phyloP scores from a whole-genome alignment of 441 rosid genomes.

The Corymbia citriodora region DNA sequence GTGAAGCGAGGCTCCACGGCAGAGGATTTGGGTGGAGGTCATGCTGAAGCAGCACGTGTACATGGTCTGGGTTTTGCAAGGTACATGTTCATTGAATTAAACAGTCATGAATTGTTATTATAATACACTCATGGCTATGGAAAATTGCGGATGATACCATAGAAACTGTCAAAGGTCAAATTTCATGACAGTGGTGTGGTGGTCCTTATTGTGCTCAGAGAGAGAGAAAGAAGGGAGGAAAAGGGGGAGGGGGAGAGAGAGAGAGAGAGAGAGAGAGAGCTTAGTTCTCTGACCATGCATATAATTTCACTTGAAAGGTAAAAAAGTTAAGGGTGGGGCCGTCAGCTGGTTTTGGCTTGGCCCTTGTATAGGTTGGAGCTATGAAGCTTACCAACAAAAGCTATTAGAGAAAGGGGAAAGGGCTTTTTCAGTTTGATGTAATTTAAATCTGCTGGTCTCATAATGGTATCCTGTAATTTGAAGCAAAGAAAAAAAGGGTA shows the following conservation, averaged over 20 bases:
- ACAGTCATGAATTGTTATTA: neutral
- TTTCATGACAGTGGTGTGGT: neutral
- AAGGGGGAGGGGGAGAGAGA: no score
- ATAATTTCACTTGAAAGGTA: no score
- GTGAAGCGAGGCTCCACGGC: conserved; percentile 92
- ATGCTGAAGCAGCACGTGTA: conserved; percentile 85
- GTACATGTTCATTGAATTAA: conserved; percentile 22
- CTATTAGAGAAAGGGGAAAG: no score
- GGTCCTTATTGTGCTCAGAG: neutral
- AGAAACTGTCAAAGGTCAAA: neutral
- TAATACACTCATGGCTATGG: neutral
- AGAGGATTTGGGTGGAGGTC: conserved; percentile 95
- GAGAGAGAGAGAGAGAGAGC: no score
- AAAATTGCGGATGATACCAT: neutral
- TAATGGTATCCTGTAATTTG: neutral
- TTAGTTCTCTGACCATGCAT: no score
- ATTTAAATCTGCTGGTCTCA: neutral
- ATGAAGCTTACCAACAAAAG: no score
- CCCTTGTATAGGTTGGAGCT: no score
- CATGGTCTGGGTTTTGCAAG: conserved; percentile 87
- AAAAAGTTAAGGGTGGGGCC: no score
- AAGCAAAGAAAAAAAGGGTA: neutral
- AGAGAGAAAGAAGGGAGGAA: no score
- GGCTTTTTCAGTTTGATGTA: neutral
- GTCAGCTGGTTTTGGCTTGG: no score